Evolutionary conservation across 1,284 basidiomycete species (phyloP).

Genomic region (Singerocomus inundabilis): DNA sequence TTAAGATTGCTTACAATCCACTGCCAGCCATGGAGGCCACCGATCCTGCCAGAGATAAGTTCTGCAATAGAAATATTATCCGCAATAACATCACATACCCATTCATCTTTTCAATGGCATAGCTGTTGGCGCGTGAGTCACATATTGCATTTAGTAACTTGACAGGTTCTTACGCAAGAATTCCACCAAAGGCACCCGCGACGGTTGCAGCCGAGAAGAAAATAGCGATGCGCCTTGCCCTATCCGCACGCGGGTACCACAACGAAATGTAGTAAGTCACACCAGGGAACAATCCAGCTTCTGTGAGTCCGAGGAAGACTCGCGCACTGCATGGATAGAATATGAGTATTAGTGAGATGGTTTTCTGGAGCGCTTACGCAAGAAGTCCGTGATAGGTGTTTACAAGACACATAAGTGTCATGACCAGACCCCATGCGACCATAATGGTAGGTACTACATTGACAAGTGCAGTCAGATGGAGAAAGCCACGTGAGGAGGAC

Average conservation of each 20-base stretch:
- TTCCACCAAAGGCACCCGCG: constrained; percentile 46
- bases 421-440: constrained; percentile 49
- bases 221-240: constrained; percentile 51
- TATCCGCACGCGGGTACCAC: constrained; percentile 53
- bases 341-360: constrained; percentile 1
- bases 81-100: constrained; percentile 32
- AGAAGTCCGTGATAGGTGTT: constrained; percentile 35
- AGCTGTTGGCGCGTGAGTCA: constrained; percentile 20
- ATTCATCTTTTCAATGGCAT: constrained; percentile 35
- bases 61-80: not conserved
- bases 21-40: constrained; percentile 41
- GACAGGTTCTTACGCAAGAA: constrained; percentile 30
- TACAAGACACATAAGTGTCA: constrained; percentile 40
- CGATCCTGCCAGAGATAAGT: constrained; percentile 29
- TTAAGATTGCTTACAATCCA: constrained; percentile 46
- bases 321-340: constrained; percentile 38
- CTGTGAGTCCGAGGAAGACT: constrained; percentile 52
- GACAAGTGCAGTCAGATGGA: constrained; percentile 1
- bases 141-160: not conserved
- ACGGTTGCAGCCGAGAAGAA: constrained; percentile 59
- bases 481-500: not conserved
- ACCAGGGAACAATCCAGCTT: constrained; percentile 54
- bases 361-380: constrained; percentile 13
- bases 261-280: constrained; percentile 54
- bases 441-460: constrained; percentile 46